Percentiles rank a stretch among this genome's conserved stretches.
These are phyloP conservation scores for Vitis rupestris DNA, from an alignment of 164 flowering plant genomes.

Conservation along the genomic window DNA sequence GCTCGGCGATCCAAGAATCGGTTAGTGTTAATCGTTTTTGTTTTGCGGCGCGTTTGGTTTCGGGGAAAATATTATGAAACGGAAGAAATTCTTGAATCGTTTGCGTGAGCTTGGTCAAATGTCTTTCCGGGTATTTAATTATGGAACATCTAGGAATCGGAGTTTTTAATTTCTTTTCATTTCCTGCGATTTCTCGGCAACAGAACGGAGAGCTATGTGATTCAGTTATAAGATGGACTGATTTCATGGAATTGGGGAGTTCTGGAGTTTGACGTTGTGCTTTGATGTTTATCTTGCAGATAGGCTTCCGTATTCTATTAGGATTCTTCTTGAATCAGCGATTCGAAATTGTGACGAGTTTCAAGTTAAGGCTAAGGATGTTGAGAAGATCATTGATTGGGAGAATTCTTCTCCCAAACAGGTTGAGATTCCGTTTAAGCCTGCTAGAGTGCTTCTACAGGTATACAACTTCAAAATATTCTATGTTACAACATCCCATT, in stretches of 20 bases:
- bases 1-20: conserved; percentile 19
- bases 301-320: conserved; percentile 79
- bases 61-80: neutral
- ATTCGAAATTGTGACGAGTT: conserved; percentile 93
- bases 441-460: conserved; percentile 96
- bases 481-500: too few species aligned
- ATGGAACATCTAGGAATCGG: neutral
- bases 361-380: conserved; percentile 82
- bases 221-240: too few species aligned
- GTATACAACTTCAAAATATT: conserved; percentile 17
- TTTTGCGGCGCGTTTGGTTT: neutral
- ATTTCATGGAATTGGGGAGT: too few species aligned
- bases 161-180: neutral
- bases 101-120: neutral
- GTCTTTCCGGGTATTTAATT: neutral
- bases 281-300: conserved; percentile 40
- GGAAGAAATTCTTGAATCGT: neutral
- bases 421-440: conserved; percentile 97
- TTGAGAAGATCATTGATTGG: conserved; percentile 98
- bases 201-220: too few species aligned
- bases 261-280: neutral
- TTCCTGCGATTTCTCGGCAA: neutral
- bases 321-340: conserved; percentile 88
- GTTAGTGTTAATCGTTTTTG: conserved; percentile 9
- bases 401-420: conserved; percentile 83